Percentiles rank a stretch among this genome's conserved stretches.
Evolutionary conservation across 73 alveolate species (phyloP).

Genomic region (Paraurostyla sp.): DNA sequence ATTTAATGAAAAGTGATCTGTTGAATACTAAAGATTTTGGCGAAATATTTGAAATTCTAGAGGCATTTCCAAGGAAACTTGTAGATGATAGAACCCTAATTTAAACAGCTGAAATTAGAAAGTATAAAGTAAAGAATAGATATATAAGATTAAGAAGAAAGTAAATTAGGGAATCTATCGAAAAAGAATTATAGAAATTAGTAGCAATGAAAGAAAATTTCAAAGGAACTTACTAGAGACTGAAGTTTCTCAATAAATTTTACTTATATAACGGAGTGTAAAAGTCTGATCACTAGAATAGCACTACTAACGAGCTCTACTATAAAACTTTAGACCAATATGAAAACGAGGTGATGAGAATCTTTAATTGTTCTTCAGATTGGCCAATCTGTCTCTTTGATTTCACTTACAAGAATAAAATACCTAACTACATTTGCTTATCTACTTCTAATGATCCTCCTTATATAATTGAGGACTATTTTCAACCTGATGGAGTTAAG

Average conservation of each 20-base stretch:
- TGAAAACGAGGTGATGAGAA: constrained; percentile 53
- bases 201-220: constrained; percentile 19
- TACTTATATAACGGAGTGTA: constrained; percentile 57
- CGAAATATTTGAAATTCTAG: constrained; percentile 52
- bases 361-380: constrained; percentile 39
- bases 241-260: constrained; percentile 60
- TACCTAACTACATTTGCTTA: constrained; percentile 20
- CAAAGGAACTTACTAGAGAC: constrained; percentile 52
- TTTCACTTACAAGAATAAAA: constrained; percentile 56
- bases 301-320: constrained; percentile 24
- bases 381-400: constrained; percentile 69
- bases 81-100: constrained; percentile 43
- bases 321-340: constrained; percentile 18
- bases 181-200: constrained; percentile 24
- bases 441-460: background rate
- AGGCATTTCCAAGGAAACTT: constrained; percentile 46
- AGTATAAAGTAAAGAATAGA: constrained; percentile 15
- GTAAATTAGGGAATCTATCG: background rate
- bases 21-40: constrained; percentile 36
- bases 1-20: constrained; percentile 49
- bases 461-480: constrained; percentile 3
- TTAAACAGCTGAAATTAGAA: constrained; percentile 46
- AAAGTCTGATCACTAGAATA: constrained; percentile 2
- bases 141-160: background rate
- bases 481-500: background rate